Evolutionary conservation across 345 rosid genomes (phyloP).

Genomic region (Rhizophora mangle): DNA sequence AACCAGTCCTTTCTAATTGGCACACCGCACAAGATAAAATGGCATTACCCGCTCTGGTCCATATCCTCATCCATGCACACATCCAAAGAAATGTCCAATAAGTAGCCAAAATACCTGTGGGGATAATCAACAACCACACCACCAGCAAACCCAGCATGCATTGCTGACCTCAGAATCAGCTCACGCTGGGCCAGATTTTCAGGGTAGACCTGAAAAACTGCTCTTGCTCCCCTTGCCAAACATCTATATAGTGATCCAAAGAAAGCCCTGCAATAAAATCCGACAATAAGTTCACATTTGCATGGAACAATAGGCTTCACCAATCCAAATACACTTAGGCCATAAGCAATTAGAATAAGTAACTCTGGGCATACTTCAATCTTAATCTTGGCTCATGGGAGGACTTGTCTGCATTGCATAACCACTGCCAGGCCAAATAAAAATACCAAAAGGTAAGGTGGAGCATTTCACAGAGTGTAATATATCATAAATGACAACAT

Average conservation of each 20-base stretch:
- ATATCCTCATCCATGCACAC: background rate
- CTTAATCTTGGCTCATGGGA: conserved; percentile 85
- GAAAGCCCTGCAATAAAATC: conserved; percentile 55
- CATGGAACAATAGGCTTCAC: background rate
- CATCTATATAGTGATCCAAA: conserved; percentile 79
- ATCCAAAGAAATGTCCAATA: background rate
- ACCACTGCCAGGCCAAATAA: conserved; percentile 53
- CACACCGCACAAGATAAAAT: too few species aligned
- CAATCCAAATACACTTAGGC: too few species aligned
- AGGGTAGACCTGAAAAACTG: conserved; percentile 87
- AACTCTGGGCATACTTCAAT: conserved; percentile 57
- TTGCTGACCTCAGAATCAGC: conserved; percentile 72
- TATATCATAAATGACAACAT: background rate
- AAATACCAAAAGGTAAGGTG: background rate
- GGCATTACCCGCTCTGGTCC: too few species aligned
- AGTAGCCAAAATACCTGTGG: conserved; percentile 53
- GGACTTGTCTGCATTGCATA: conserved; percentile 82
- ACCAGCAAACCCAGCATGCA: conserved; percentile 90
- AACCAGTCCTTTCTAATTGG: too few species aligned
- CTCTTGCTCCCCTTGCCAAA: conserved; percentile 88
- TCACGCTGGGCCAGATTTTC: conserved; percentile 79
- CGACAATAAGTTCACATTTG: background rate
- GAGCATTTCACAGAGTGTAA: background rate
- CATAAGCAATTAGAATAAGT: background rate
- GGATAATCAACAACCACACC: conserved; percentile 92